Evolutionary conservation across 305 asterid genomes (phyloP).

Genomic region (Fraxinus platypoda): DNA sequence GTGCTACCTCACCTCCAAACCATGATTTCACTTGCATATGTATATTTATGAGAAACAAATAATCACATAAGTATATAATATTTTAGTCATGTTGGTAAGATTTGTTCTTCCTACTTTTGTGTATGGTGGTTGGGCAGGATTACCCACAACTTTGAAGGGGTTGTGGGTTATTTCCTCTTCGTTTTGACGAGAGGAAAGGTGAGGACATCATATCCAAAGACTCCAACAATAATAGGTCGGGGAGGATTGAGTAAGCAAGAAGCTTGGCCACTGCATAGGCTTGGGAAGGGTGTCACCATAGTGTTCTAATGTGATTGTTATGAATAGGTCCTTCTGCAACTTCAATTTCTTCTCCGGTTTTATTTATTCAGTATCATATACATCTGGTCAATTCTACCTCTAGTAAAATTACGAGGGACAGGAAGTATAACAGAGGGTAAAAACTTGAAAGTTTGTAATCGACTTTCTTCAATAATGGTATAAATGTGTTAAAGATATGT

Average conservation of each 20-base stretch:
- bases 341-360: not conserved
- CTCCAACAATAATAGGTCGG: not conserved
- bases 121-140: not conserved
- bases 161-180: conserved; percentile 4
- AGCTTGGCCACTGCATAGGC: no score
- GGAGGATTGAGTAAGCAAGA: not conserved
- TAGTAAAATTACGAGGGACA: not conserved
- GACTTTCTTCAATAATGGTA: not conserved
- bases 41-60: not conserved
- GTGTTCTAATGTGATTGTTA: not conserved
- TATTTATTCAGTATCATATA: not conserved
- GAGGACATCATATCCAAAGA: not conserved
- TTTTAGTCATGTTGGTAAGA: not conserved
- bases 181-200: not conserved
- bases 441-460: not conserved
- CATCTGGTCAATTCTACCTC: not conserved
- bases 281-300: not conserved
- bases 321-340: not conserved
- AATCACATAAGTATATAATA: not conserved
- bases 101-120: not conserved
- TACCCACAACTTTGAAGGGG: not conserved
- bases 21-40: not conserved
- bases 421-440: not conserved
- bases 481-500: not conserved
- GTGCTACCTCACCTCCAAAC: not conserved